Evolutionary conservation across 441 rosid species (phyloP), one percentile per base, ranked within the genome.

Genomic region (Viola pubescens): DNA sequence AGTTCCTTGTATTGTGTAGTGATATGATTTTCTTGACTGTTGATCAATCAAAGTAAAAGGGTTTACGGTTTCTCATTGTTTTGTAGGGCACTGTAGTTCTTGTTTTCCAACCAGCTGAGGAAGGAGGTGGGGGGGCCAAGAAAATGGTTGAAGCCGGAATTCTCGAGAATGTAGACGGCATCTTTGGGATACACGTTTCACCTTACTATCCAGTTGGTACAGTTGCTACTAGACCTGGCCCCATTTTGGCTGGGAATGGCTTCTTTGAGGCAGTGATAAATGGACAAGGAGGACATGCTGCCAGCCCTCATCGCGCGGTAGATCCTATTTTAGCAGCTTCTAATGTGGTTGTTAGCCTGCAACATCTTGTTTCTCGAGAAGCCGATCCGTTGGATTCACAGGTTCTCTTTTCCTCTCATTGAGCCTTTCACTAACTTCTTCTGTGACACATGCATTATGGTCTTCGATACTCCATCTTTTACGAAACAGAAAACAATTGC

Each of bases 91-190:
- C 98, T 0, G 92, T 88, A 11, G 58, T 91, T 42, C 51, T 91
- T 49, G 44, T 91, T 9, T 91, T 91, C 60, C 98, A 91, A 62
- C 96, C 98, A 2, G 96, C 98, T 4, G 98, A 91, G 77, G 98
- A 91, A 82, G 98, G 95, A 9, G 98, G 98, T 12, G 88, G 88
- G 38, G 98, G 98, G 11, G 98, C 96, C 6, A 91, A 86, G 55
- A 55, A 73, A 47, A 86, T 91, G 92, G 88, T 91, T 0, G 80
- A 64, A 62, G 96, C 88, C 5, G 89, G 87, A 2, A 95, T 87
- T 0, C 69, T 88, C 3, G 92, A 83, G 3, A 71, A 84, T 52
- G 82, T 91, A 7, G 88, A 86, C 48, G 91, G 92, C 63, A 88
- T 88, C 52, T 91, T 91, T 48, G 95, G 89, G 0, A 77, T 79